Evolutionary conservation across 257 asterid species (phyloP).

Genomic region (Solanum piurae): DNA sequence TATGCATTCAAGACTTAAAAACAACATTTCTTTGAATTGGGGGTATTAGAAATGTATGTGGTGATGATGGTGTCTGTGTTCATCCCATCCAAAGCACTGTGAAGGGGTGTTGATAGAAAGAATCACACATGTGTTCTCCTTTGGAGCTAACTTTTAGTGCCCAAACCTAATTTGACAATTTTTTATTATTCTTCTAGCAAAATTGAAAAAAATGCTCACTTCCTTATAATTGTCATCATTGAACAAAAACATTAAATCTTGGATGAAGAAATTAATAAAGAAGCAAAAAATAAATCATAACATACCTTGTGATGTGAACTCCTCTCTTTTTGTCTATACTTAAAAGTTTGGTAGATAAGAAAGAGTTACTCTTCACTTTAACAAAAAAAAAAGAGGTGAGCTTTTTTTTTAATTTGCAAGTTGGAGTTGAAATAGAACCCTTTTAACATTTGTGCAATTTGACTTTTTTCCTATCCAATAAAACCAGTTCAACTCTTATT

Average conservation of each 20-base stretch:
- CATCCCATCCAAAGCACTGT: slow-evolving; percentile 58
- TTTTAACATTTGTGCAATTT: not conserved
- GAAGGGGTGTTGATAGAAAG: not conserved
- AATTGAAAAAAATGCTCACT: not conserved
- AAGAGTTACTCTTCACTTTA: not conserved
- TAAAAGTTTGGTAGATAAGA: not conserved
- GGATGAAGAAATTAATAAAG: not conserved
- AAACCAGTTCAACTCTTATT: not conserved
- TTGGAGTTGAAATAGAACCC: not conserved
- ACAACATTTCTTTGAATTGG: not conserved
- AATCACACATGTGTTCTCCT: not conserved
- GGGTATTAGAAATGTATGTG: slow-evolving; percentile 27
- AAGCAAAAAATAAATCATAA: not conserved
- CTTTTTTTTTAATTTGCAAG: not conserved
- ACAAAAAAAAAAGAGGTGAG: not conserved
- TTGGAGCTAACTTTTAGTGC: not conserved
- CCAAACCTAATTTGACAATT: too few species aligned
- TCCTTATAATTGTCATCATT: not conserved
- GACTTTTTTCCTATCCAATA: not conserved
- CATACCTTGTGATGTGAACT: not conserved
- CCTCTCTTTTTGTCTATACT: not conserved
- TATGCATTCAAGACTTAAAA: not conserved
- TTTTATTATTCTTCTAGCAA: not conserved
- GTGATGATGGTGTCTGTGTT: slow-evolving; percentile 40
- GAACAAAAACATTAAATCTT: not conserved